Conservation (phyloP, 345 rosid species). For the Ailanthus altissimus region DNA sequence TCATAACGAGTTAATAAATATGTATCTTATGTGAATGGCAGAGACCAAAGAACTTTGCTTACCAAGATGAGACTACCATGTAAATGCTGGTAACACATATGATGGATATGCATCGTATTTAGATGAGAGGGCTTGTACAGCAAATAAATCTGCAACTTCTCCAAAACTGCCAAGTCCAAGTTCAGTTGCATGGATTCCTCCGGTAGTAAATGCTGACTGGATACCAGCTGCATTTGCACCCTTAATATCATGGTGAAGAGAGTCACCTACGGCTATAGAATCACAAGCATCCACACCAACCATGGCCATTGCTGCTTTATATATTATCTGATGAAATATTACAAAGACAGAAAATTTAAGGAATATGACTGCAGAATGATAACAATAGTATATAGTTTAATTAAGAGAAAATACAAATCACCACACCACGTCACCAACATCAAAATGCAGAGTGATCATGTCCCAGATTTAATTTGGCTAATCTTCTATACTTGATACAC, state of each 20-base stretch:
- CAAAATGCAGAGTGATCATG: too few species aligned
- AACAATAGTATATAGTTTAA: too few species aligned
- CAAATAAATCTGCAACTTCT: slow-evolving; percentile 56
- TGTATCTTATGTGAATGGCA: too few species aligned
- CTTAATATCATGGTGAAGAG: slow-evolving; percentile 88
- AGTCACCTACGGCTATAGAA: slow-evolving; percentile 79
- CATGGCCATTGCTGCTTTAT: slow-evolving; percentile 73
- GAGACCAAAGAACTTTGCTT: neutral
- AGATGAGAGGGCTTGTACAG: slow-evolving; percentile 57
- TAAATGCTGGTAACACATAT: slow-evolving; percentile 69
- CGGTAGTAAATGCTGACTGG: slow-evolving; percentile 62
- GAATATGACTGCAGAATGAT: too few species aligned
- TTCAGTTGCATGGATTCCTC: slow-evolving; percentile 81
- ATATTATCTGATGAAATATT: slow-evolving; percentile 60
- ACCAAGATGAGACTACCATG: slow-evolving; percentile 47
- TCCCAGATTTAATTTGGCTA: too few species aligned
- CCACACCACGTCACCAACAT: too few species aligned
- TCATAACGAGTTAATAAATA: too few species aligned
- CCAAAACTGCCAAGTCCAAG: slow-evolving; percentile 68
- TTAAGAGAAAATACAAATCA: too few species aligned
- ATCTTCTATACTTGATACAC: too few species aligned
- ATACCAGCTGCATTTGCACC: slow-evolving; percentile 89
- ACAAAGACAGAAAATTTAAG: neutral
- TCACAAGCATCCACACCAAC: slow-evolving; percentile 59
- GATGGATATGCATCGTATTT: slow-evolving; percentile 67